Base-by-base conservation (phyloP, 1,284 basidiomycete genomes). In the Tilletia horrida region DNA sequence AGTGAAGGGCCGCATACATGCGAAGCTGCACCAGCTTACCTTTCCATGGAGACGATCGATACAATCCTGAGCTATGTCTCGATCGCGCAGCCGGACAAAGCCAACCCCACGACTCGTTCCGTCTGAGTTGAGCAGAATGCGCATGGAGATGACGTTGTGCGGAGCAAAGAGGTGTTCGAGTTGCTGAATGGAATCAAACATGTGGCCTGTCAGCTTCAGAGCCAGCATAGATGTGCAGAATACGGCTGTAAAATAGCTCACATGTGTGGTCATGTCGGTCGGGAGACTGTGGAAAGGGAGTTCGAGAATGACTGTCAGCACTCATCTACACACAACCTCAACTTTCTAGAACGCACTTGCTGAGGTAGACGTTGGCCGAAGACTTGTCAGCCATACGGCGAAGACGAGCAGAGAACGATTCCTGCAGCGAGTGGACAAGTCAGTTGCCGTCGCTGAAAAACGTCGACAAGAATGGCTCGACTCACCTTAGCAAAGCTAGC, bases 81-180 rank as follows among this genome's bases (percentile, higher is more conserved):
- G 72, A 55, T 72, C 70, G 21, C 67, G 63, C 14, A 79, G 64
- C 31, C 77, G 68, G 18, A 76, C 74, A 40, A 79, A 76, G 13
- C 74, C 77, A 3, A 77, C 76, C 2, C 77, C 77, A 14, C 73
- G 71, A 42, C 70, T 72, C 11, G 69, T 68, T 25, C 77, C 77
- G 25, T 76, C 71, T 7, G 69, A 35, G 63, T 78, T 71, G 52
- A 69, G 68, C 2, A 79, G 69, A 47, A 79, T 78, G 64, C 76
- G 76, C 61, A 76, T 72, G 47, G 70, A 73, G 25, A 73, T 70
- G 21, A 78, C 68, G 8, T 64, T 66, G 55, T 78, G 76, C 8
- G 77, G 77, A 9, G 66, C 67, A 62, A 78, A 77, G 27, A 78
- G 73, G 61, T 75, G 74, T 63, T 78, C 76, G 44, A 78, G 76